These are phyloP conservation scores for Chlorella sp. DNA, from an alignment of 139 green algal species.

Conservation along the genomic window DNA sequence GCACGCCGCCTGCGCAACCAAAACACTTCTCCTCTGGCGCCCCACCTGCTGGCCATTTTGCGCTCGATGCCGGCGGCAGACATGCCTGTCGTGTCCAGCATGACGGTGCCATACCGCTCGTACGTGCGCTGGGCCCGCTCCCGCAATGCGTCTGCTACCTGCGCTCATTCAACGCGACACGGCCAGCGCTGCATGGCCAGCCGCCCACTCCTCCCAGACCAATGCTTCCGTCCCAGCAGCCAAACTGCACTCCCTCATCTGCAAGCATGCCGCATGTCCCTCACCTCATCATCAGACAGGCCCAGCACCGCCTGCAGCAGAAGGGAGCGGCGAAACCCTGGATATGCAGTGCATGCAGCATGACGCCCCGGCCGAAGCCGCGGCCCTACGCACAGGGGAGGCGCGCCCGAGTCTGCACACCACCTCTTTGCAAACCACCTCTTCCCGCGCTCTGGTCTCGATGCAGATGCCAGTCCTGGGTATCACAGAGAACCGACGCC, in stretches of 20 bases:
- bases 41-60: slow-evolving; percentile 77
- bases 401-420: too few relatives aligned
- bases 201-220: slow-evolving; percentile 36
- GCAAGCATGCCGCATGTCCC: neutral
- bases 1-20: too few relatives aligned
- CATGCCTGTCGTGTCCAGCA: slow-evolving; percentile 81
- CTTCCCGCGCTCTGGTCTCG: too few relatives aligned
- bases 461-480: too few relatives aligned
- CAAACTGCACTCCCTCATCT: neutral
- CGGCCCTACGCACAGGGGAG: too few relatives aligned
- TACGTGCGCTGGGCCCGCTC: slow-evolving; percentile 87
- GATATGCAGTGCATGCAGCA: too few relatives aligned
- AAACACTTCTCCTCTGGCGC: too few relatives aligned
- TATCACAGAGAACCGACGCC: too few relatives aligned
- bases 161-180: neutral
- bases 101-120: slow-evolving; percentile 85
- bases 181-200: neutral
- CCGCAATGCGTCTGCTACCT: slow-evolving; percentile 78
- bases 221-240: slow-evolving; percentile 28
- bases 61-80: slow-evolving; percentile 71
- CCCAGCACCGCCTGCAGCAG: slow-evolving; percentile 45
- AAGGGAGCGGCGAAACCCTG: too few relatives aligned
- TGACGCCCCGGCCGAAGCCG: too few relatives aligned
- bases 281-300: slow-evolving; percentile 69
- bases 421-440: too few relatives aligned